Evolutionary conservation across 192 early-diverging fungal species (phyloP).

Genomic region (Nowakowskiella sp.): DNA sequence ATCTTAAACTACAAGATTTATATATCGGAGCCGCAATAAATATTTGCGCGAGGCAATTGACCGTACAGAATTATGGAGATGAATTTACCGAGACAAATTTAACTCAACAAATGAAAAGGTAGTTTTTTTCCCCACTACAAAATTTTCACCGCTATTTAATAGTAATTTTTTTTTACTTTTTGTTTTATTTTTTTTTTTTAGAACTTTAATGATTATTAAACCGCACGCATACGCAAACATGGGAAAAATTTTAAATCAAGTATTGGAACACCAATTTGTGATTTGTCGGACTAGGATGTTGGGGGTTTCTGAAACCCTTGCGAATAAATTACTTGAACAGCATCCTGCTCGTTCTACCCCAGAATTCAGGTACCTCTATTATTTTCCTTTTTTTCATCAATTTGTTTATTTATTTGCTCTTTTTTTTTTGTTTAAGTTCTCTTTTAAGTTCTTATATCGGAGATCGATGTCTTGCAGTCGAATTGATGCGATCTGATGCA

Average conservation of each 20-base stretch:
- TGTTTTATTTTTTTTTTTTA: slow-evolving; percentile 15
- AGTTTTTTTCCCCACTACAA: neutral
- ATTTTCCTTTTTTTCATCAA: too few relatives aligned
- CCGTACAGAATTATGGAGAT: slow-evolving; percentile 43
- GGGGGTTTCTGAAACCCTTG: too few relatives aligned
- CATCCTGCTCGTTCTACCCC: too few relatives aligned
- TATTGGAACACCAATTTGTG: slow-evolving; percentile 26
- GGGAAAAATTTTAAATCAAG: slow-evolving; percentile 35
- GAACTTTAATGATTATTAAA: slow-evolving; percentile 39
- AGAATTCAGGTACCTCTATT: too few relatives aligned
- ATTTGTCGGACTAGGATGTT: slow-evolving; percentile 33
- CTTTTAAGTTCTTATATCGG: too few relatives aligned
- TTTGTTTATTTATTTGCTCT: too few relatives aligned
- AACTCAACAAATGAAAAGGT: slow-evolving; percentile 39
- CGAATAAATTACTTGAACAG: too few relatives aligned
- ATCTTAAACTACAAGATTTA: slow-evolving; percentile 37
- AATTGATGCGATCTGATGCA: neutral
- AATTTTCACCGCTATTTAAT: slow-evolving; percentile 6
- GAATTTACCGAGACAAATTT: slow-evolving; percentile 37
- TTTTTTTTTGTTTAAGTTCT: too few relatives aligned
- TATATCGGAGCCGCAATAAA: slow-evolving; percentile 44
- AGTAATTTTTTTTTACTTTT: slow-evolving; percentile 1
- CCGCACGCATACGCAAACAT: slow-evolving; percentile 20
- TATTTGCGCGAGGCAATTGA: slow-evolving; percentile 41
- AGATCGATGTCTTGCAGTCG: too few relatives aligned